Evolutionary conservation across 495 filamentous ascomycete genomes (phyloP), one percentile per base, ranked within the genome.

Genomic region (Stereocaulon alpinum): DNA sequence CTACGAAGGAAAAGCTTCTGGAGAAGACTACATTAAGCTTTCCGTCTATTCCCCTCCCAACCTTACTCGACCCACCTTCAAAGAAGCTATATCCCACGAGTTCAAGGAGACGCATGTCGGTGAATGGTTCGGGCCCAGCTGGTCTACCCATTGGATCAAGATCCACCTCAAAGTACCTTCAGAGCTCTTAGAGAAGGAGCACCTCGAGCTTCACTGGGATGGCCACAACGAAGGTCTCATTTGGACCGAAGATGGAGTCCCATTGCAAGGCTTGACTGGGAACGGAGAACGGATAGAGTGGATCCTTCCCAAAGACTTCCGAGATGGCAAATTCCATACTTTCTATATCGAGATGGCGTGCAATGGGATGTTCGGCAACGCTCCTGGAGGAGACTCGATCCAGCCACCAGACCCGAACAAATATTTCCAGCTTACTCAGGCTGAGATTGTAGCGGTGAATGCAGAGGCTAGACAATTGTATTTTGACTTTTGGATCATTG

Each of bases 301-400:
- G 89, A 81, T 95, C 40, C 77, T 98, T 47, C 91, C 92, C 2
- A 74, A 88, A 20, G 77, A 76, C 32, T 96, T 77, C 71, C 80
- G 83, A 52, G 89, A 97, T 67, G 92, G 90, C 9, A 83, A 91
- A 69, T 80, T 86, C 62, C 93, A 98, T 68, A 80, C 76, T 10
- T 86, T 97, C 61, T 98, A 95, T 70, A 83, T 98, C 61, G 93
- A 98, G 74, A 95, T 98, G 88, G 93, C 93, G 15, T 97, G 93
- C 71, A 98, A 98, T 72, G 83, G 84, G 65, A 98, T 98, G 92
- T 96, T 97, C 73, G 93, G 93, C 54, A 96, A 95, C 72, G 86
- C 89, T 0, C 76, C 84, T 2, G 87, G 85, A 22, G 91, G 88
- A 14, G 91, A 95, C 68, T 82, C 75, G 6, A 96, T 95, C 58